Evolutionary conservation across 176 grass and related monocot genomes (phyloP).

Genomic region (Urochloa ruziziensis): DNA sequence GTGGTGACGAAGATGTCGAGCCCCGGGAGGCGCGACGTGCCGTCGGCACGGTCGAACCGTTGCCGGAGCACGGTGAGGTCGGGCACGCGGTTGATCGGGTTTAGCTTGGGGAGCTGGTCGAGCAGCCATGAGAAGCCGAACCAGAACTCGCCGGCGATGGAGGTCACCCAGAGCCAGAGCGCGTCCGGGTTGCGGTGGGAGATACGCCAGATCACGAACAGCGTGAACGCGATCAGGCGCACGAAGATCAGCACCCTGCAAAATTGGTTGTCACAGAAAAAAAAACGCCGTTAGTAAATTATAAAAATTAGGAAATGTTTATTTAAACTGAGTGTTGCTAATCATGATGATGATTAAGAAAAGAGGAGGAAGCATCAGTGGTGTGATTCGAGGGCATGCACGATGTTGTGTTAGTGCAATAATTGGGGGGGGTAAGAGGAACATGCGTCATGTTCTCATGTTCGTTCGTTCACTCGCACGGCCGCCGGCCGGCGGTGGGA

Average conservation of each 20-base stretch:
- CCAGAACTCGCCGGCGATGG: conserved; percentile 87
- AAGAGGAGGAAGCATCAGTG: background rate
- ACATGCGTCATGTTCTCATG: background rate
- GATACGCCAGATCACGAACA: conserved; percentile 87
- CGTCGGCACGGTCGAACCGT: conserved; percentile 68
- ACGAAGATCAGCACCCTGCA: conserved; percentile 81
- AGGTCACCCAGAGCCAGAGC: conserved; percentile 93
- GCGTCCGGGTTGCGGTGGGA: conserved; percentile 76
- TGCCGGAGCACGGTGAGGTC: conserved; percentile 63
- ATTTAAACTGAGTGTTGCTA: too few relatives aligned
- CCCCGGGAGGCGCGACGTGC: conserved; percentile 60
- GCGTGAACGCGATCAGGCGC: conserved; percentile 51
- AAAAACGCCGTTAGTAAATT: too few relatives aligned
- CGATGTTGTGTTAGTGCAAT: background rate
- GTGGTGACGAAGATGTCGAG: conserved; percentile 90
- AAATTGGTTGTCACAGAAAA: too few relatives aligned
- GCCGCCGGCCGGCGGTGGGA: too few relatives aligned
- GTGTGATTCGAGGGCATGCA: background rate
- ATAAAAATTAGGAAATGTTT: too few relatives aligned
- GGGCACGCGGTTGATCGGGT: conserved; percentile 76
- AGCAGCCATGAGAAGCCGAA: conserved; percentile 92
- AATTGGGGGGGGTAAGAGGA: background rate
- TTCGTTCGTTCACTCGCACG: background rate
- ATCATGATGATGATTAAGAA: background rate
- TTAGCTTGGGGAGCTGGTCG: conserved; percentile 83